Evolutionary conservation across 2,329 filamentous ascomycete genomes (phyloP).

Genomic region (Alternaria panax): DNA sequence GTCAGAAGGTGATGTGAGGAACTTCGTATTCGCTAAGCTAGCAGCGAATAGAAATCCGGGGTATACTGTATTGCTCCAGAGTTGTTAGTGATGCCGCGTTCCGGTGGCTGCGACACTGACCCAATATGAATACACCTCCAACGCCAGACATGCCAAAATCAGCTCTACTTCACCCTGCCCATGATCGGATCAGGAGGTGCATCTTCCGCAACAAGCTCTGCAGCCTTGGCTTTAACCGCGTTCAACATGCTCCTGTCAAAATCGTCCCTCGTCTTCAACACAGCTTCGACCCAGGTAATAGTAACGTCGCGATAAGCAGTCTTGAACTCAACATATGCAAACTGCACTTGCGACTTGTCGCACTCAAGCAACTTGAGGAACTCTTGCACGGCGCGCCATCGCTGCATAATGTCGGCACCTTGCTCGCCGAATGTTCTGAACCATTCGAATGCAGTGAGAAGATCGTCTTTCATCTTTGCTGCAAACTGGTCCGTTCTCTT

Average conservation of each 20-base stretch:
- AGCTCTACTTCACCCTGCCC: slow-evolving; percentile 78
- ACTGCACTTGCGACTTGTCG: slow-evolving; percentile 75
- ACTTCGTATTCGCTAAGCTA: slow-evolving; percentile 12
- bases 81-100: slow-evolving; percentile 6
- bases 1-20: not conserved
- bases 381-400: slow-evolving; percentile 88
- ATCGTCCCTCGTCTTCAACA: slow-evolving; percentile 85
- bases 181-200: slow-evolving; percentile 85
- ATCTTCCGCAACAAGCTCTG: slow-evolving; percentile 79
- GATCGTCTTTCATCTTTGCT: slow-evolving; percentile 92
- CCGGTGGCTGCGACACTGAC: slow-evolving; percentile 3
- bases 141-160: slow-evolving; percentile 8
- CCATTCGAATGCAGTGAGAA: slow-evolving; percentile 88
- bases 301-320: slow-evolving; percentile 90
- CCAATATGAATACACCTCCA: slow-evolving; percentile 4
- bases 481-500: slow-evolving; percentile 84
- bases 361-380: slow-evolving; percentile 80
- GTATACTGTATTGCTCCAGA: slow-evolving; percentile 10
- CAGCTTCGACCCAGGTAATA: slow-evolving; percentile 93
- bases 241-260: slow-evolving; percentile 92
- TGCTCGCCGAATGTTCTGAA: slow-evolving; percentile 66
- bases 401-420: slow-evolving; percentile 78
- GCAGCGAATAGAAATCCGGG: slow-evolving; percentile 6
- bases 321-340: slow-evolving; percentile 86
- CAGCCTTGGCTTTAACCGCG: slow-evolving; percentile 85